These are phyloP conservation scores for Leccinum sublutescens DNA, from an alignment of 768 basidiomycete species.

Conservation along the genomic window DNA sequence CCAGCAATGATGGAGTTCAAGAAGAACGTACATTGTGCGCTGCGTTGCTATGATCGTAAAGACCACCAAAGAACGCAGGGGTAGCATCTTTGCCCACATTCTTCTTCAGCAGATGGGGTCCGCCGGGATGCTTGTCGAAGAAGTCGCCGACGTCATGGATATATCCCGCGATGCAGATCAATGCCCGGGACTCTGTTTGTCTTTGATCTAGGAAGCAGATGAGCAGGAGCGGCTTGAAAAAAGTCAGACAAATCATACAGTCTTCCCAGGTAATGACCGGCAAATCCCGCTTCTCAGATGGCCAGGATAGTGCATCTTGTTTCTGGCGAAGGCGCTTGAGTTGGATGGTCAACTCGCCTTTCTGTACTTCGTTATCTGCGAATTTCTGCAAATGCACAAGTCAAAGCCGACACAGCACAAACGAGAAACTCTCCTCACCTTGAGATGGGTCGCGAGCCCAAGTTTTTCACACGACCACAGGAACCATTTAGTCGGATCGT, in stretches of 20 bases:
- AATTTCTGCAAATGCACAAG: slow-evolving; percentile 32
- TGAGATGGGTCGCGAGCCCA: slow-evolving; percentile 52
- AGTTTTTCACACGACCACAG: slow-evolving; percentile 46
- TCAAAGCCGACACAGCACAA: not conserved
- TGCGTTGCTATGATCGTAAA: slow-evolving; percentile 80
- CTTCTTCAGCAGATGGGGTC: slow-evolving; percentile 75
- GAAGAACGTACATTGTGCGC: slow-evolving; percentile 64
- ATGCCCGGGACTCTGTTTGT: slow-evolving; percentile 70
- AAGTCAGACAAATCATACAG: slow-evolving; percentile 42
- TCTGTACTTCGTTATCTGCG: slow-evolving; percentile 64
- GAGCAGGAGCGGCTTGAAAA: slow-evolving; percentile 3
- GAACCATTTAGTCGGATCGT: slow-evolving; percentile 91
- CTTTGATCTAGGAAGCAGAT: slow-evolving; percentile 55
- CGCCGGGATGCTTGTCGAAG: slow-evolving; percentile 87
- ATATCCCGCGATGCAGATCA: slow-evolving; percentile 86
- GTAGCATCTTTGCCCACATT: slow-evolving; percentile 88
- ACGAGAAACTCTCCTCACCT: slow-evolving; percentile 26
- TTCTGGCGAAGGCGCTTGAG: slow-evolving; percentile 77
- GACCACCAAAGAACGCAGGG: slow-evolving; percentile 87
- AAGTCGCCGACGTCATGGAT: slow-evolving; percentile 83
- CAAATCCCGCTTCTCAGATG: slow-evolving; percentile 67
- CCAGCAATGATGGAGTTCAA: not conserved
- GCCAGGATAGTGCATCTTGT: slow-evolving; percentile 75
- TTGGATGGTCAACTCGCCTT: slow-evolving; percentile 89
- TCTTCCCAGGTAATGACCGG: slow-evolving; percentile 84